Evolutionary conservation across 352 stramenopile species (phyloP).

Genomic region (Pythium monospermum): DNA sequence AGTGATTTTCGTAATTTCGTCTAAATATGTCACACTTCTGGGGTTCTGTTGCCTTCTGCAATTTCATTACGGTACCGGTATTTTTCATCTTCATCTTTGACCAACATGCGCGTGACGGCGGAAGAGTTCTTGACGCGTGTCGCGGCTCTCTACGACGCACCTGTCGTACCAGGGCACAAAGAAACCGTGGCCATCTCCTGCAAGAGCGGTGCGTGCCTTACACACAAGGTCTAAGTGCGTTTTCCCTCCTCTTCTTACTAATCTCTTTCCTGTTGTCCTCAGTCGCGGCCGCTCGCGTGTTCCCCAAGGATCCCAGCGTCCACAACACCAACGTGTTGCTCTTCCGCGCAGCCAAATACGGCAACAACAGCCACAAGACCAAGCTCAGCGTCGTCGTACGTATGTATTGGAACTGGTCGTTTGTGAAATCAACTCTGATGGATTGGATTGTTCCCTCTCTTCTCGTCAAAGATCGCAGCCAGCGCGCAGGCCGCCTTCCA

Average conservation of each 20-base stretch:
- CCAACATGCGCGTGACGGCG: constrained; percentile 51
- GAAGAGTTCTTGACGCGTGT: constrained; percentile 65
- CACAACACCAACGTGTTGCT: constrained; percentile 58
- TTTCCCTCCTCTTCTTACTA: too few species aligned
- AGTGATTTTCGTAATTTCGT: too few species aligned
- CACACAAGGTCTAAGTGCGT: too few species aligned
- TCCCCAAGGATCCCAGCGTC: constrained; percentile 19
- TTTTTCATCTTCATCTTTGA: too few species aligned
- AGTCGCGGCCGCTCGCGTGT: constrained; percentile 30
- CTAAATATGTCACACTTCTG: too few species aligned
- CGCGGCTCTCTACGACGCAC: constrained; percentile 43
- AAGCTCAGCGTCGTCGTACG: constrained; percentile 76
- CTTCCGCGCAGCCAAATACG: constrained; percentile 72
- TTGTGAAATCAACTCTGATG: too few species aligned
- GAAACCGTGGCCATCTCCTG: constrained; percentile 54
- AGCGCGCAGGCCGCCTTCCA: constrained; percentile 63
- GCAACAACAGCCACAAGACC: constrained; percentile 87
- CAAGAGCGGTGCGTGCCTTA: constrained; percentile 65
- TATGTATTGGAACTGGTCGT: too few species aligned
- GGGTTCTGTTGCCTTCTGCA: too few species aligned
- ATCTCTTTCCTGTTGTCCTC: too few species aligned
- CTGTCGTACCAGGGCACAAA: constrained; percentile 27
- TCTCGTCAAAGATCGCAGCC: constrained; percentile 38
- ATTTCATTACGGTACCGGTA: too few species aligned
- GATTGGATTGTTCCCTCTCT: background rate